Base-by-base conservation (phyloP, 495 filamentous ascomycete species). In the Hypoxylon intermedium region DNA sequence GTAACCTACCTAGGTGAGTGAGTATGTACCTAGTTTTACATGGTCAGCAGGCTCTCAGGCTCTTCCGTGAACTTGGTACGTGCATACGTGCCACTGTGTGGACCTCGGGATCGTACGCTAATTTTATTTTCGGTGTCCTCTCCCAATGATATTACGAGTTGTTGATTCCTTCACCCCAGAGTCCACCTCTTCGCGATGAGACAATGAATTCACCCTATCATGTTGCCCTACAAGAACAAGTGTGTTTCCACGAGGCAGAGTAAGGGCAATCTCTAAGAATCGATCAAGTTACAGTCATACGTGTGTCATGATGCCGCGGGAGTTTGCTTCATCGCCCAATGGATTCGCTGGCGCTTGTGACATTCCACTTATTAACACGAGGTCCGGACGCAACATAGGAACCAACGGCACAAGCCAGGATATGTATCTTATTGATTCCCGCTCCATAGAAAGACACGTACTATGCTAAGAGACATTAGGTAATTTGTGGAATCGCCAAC, bases 331-430 rank as follows among this genome's bases (percentile, higher is more conserved):
- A 28, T 24, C 37, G 24, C 20, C 30, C 38, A 20, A 23, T 46
- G 15, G 33, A 49, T 50, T 53, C 53, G 26, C 40, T 49, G 15
- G 43, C 37, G 28, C 38, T 51, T 18, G 49, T 64, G 54, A 46
- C 54, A 54, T 64, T 49, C 23, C 18, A 64, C 43, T 54, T 51
- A 36, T 46, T 44, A 59, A 64, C 54, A 64, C 60, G 60, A 58
- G 54, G 50, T 54, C 48, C 23, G 44, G 21, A 34, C 30, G 49
- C 44, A 54, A 54, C 18, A 20, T 21, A 34, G 19, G 26, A 45
- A 34, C 47, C 53, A 38, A 26, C 5, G 12, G 42, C 7, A 9
- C 2, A 11, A 19, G 18, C 15, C 7, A 9, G n/a, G 34, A 5
- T 13, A 38, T 6, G 21, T 41, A 55, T 31, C 26, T 16, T 49